phyloP scores from a whole-genome alignment of 768 basidiomycete genomes.

The Amanita phalloides region DNA sequence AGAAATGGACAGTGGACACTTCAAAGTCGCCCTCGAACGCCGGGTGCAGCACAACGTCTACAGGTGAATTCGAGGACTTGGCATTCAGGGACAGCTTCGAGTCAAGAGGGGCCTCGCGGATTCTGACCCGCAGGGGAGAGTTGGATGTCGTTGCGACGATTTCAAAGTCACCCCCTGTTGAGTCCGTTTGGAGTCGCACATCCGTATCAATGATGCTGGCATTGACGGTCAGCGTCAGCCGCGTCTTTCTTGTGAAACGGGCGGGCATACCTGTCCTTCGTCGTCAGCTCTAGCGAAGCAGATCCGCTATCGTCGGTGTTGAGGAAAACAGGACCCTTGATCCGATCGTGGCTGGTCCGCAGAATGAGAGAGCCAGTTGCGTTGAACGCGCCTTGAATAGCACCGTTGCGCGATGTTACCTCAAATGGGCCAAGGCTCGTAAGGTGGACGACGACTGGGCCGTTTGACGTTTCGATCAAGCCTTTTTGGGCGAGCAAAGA shows the following conservation, averaged over 20 bases:
- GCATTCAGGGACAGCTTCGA: conserved; percentile 19
- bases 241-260: not conserved
- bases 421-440: conserved; percentile 18
- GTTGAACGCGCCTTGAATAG: conserved; percentile 36
- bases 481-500: conserved; percentile 19
- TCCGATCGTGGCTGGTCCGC: conserved; percentile 29
- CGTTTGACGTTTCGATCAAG: conserved; percentile 26
- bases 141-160: conserved; percentile 23
- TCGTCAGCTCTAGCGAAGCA: conserved; percentile 17
- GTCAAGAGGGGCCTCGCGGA: conserved; percentile 22
- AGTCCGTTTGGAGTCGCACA: not conserved
- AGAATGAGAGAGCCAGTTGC: conserved; percentile 18
- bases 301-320: conserved; percentile 16
- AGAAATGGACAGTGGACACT: conserved; percentile 8
- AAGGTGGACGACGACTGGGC: conserved; percentile 34
- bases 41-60: conserved; percentile 19
- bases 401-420: conserved; percentile 28
- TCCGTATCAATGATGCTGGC: not conserved
- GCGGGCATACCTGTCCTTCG: conserved; percentile 27
- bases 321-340: conserved; percentile 29
- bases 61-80: conserved; percentile 23
- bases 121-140: conserved; percentile 16
- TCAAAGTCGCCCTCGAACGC: conserved; percentile 29
- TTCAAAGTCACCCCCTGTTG: conserved; percentile 19
- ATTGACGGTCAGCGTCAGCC: conserved; percentile 8